Percentiles rank a stretch among this genome's conserved stretches.
phyloP scores from a whole-genome alignment of 1,284 basidiomycete species.

The Pterula multifida region DNA sequence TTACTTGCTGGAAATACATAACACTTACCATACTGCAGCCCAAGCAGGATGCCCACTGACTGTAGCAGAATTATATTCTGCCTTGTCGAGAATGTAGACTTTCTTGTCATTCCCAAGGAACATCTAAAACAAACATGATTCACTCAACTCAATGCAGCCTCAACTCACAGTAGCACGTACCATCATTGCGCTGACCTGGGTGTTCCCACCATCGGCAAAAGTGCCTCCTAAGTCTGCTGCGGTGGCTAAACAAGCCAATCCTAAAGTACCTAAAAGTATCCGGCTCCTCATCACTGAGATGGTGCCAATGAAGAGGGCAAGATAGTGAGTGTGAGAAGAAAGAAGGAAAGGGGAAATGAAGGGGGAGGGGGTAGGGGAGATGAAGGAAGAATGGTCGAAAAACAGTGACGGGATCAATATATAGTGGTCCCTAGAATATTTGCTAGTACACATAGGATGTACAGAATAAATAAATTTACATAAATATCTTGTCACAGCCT shows the following conservation, averaged over 20 bases:
- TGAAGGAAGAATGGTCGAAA: not conserved
- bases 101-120: slow-evolving; percentile 42
- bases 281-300: not conserved
- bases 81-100: slow-evolving; percentile 48
- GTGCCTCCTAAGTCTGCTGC: slow-evolving; percentile 8
- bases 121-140: too few relatives aligned
- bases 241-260: not conserved
- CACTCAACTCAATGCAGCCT: too few relatives aligned
- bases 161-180: too few relatives aligned
- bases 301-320: not conserved
- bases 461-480: not conserved
- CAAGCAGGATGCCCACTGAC: slow-evolving; percentile 44
- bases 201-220: slow-evolving; percentile 14
- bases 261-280: not conserved
- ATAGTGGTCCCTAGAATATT: too few relatives aligned
- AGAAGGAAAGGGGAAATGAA: not conserved
- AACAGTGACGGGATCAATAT: not conserved
- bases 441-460: too few relatives aligned
- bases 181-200: slow-evolving; percentile 17
- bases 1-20: too few relatives aligned
- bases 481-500: not conserved
- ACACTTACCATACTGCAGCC: slow-evolving; percentile 33
- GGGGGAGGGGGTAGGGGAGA: not conserved
- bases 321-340: too few relatives aligned
- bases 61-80: slow-evolving; percentile 45